Percentiles rank a stretch among this genome's conserved stretches.
Conservation (phyloP, 129 eudicot genomes). For the Chrysanthemum seticuspe region DNA sequence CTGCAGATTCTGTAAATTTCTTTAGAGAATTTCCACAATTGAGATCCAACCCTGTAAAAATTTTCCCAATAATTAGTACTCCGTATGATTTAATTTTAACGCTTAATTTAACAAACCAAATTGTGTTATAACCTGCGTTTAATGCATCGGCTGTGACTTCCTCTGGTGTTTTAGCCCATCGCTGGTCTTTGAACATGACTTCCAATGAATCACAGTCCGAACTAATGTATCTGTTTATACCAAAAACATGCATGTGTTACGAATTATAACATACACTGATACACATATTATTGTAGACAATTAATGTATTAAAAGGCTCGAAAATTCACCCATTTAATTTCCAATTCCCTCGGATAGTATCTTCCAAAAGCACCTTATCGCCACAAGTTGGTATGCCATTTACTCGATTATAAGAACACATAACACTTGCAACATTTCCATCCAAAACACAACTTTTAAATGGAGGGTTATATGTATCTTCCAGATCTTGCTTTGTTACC, state of each 20-base stretch:
- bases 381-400: constrained; percentile 38
- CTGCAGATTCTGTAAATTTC: constrained; percentile 36
- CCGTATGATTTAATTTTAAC: not conserved
- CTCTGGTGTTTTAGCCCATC: constrained; percentile 43
- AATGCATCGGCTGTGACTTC: constrained; percentile 47
- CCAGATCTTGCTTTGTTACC: constrained; percentile 44
- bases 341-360: constrained; percentile 36
- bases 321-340: constrained; percentile 32
- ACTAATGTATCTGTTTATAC: constrained; percentile 27
- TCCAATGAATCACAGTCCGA: constrained; percentile 37
- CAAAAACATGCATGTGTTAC: constrained; percentile 1
- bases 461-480: constrained; percentile 39
- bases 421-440: constrained; percentile 39
- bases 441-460: constrained; percentile 41
- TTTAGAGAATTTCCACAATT: constrained; percentile 44
- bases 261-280: not conserved
- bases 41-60: constrained; percentile 35
- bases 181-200: constrained; percentile 25
- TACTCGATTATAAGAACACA: constrained; percentile 40
- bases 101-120: not conserved
- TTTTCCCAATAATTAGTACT: not conserved
- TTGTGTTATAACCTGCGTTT: constrained; percentile 38
- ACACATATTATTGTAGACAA: not conserved
- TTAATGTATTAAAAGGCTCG: not conserved
- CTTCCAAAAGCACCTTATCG: constrained; percentile 29